These are phyloP conservation scores for Lanmaoa rubissima DNA, from an alignment of 768 basidiomycete species.

Conservation along the genomic window DNA sequence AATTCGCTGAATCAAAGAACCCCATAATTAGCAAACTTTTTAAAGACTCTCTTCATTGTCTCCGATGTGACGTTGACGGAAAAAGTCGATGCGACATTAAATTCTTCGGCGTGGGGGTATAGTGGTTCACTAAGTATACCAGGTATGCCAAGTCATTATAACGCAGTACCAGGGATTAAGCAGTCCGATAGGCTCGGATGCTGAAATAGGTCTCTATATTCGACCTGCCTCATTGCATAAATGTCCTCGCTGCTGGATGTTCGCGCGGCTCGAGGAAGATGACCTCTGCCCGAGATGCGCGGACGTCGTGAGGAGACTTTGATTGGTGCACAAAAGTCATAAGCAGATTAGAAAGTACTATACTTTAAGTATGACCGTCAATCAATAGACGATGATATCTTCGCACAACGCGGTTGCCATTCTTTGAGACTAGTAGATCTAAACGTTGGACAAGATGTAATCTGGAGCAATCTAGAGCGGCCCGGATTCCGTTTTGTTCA, in stretches of 20 bases:
- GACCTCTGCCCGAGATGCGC: slow-evolving; percentile 67
- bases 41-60: slow-evolving; percentile 79
- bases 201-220: slow-evolving; percentile 48
- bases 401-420: no score
- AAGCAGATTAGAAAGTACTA: neutral
- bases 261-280: slow-evolving; percentile 49
- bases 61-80: slow-evolving; percentile 62
- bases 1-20: neutral
- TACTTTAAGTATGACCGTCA: neutral
- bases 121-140: slow-evolving; percentile 41
- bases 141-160: slow-evolving; percentile 38
- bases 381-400: neutral
- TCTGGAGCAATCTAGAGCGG: no score
- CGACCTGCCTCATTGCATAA: slow-evolving; percentile 61
- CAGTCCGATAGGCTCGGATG: slow-evolving; percentile 8
- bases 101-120: slow-evolving; percentile 50
- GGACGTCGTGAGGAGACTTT: slow-evolving; percentile 17
- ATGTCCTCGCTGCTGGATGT: slow-evolving; percentile 93
- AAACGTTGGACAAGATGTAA: no score
- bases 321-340: neutral
- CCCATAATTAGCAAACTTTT: slow-evolving; percentile 48
- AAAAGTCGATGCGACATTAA: slow-evolving; percentile 40
- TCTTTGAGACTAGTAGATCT: no score
- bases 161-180: neutral
- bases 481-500: no score